Conservation (phyloP, 345 rosid genomes). For the Salix caprea region DNA sequence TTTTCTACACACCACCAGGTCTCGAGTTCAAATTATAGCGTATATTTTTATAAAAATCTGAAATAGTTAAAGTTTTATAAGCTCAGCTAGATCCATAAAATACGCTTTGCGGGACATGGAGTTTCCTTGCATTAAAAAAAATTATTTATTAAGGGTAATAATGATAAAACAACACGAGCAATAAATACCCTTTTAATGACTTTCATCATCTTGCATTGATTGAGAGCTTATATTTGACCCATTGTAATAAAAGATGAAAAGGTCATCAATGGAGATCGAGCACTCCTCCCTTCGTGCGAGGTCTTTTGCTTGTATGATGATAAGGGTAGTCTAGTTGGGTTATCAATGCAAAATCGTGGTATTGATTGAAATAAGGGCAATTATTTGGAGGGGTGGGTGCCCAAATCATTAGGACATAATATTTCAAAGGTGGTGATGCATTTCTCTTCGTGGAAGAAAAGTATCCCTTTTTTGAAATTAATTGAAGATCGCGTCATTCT, state of each 20-base stretch:
- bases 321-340: constrained; percentile 8
- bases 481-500: constrained; percentile 17
- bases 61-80: too few relatives aligned
- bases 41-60: accelerated
- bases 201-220: neutral
- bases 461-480: constrained; percentile 32
- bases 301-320: constrained; percentile 5
- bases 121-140: too few relatives aligned
- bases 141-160: neutral
- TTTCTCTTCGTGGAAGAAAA: constrained; percentile 36
- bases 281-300: neutral
- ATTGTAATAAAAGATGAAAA: neutral
- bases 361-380: neutral
- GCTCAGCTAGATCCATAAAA: too few relatives aligned
- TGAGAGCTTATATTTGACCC: neutral
- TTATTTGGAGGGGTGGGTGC: constrained; percentile 1
- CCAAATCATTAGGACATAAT: constrained; percentile 36
- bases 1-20: accelerated
- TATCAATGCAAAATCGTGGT: constrained; percentile 9
- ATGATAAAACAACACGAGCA: neutral
- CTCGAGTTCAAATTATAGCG: too few relatives aligned
- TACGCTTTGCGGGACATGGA: too few relatives aligned
- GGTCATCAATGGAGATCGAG: constrained; percentile 13
- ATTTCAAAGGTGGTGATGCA: constrained; percentile 12
- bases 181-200: neutral